These are phyloP conservation scores for Candida neerlandica DNA, from an alignment of 1,139 yeast genomes.

Conservation along the genomic window DNA sequence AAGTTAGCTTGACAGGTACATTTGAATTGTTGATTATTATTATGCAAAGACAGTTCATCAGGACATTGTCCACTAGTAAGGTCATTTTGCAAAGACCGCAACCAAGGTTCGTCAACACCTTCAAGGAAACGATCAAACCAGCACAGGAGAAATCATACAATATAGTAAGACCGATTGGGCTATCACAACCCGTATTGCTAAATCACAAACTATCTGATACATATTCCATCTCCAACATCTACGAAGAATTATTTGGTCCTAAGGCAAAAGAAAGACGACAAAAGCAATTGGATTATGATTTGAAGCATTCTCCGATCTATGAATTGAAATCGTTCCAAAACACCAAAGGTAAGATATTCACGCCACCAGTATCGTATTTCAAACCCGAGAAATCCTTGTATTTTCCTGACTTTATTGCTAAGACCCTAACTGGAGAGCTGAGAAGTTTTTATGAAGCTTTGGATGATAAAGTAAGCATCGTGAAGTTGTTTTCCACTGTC, in stretches of 20 bases:
- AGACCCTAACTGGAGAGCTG: conserved; percentile 48
- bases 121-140: conserved; percentile 31
- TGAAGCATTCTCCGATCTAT: conserved; percentile 84
- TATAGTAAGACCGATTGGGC: conserved; percentile 46
- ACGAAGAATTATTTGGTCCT: conserved; percentile 32
- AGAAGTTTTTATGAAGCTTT: conserved; percentile 39
- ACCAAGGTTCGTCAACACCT: conserved; percentile 28
- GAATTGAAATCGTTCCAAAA: conserved; percentile 79
- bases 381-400: conserved; percentile 72
- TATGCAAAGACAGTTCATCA: conserved; percentile 1
- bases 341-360: conserved; percentile 82
- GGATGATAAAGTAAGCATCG: conserved; percentile 56
- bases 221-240: conserved; percentile 25
- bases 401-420: conserved; percentile 81
- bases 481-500: conserved; percentile 67
- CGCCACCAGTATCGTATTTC: conserved; percentile 78
- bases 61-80: conserved; percentile 6
- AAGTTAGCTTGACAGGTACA: too few species aligned
- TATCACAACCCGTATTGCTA: conserved; percentile 33
- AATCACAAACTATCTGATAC: conserved; percentile 27
- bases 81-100: conserved; percentile 19
- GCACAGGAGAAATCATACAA: conserved; percentile 29
- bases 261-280: conserved; percentile 58
- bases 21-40: neutral
- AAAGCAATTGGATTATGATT: conserved; percentile 64